Conservation (phyloP, 2,329 filamentous ascomycete species). For the Venturia asperata region DNA sequence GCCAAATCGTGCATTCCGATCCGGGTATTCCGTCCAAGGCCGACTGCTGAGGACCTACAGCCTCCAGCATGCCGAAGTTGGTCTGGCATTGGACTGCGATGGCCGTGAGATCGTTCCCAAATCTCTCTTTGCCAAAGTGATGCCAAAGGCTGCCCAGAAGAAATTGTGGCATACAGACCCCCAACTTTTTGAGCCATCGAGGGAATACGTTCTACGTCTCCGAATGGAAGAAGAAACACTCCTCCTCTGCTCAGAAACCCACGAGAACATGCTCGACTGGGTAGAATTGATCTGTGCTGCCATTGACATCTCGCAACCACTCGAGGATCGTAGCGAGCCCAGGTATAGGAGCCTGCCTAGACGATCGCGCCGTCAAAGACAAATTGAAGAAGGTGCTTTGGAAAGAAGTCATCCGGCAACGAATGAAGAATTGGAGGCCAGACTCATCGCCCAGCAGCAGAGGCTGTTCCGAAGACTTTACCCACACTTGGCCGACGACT, state of each 20-base stretch:
- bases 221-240: slow-evolving; percentile 69
- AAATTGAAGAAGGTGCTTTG: slow-evolving; percentile 28
- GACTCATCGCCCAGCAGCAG: slow-evolving; percentile 42
- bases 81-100: slow-evolving; percentile 64
- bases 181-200: slow-evolving; percentile 38
- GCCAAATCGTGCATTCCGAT: slow-evolving; percentile 24
- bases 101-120: slow-evolving; percentile 46
- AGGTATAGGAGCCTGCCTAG: slow-evolving; percentile 43
- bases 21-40: slow-evolving; percentile 40
- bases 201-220: slow-evolving; percentile 60
- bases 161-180: slow-evolving; percentile 41
- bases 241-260: slow-evolving; percentile 57
- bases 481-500: slow-evolving; percentile 32
- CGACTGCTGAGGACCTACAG: slow-evolving; percentile 62
- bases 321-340: slow-evolving; percentile 57
- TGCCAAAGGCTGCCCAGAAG: slow-evolving; percentile 35
- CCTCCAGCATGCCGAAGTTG: slow-evolving; percentile 66
- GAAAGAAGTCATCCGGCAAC: slow-evolving; percentile 24
- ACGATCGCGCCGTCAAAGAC: slow-evolving; percentile 33
- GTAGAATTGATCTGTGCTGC: slow-evolving; percentile 63
- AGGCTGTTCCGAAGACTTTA: slow-evolving; percentile 42
- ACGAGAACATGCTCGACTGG: slow-evolving; percentile 62
- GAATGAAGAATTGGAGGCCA: slow-evolving; percentile 29
- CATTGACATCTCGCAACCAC: slow-evolving; percentile 61
- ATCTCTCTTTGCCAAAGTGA: slow-evolving; percentile 39